Evolutionary conservation across 345 rosid species (phyloP).

Genomic region (Isatis tinctoria): DNA sequence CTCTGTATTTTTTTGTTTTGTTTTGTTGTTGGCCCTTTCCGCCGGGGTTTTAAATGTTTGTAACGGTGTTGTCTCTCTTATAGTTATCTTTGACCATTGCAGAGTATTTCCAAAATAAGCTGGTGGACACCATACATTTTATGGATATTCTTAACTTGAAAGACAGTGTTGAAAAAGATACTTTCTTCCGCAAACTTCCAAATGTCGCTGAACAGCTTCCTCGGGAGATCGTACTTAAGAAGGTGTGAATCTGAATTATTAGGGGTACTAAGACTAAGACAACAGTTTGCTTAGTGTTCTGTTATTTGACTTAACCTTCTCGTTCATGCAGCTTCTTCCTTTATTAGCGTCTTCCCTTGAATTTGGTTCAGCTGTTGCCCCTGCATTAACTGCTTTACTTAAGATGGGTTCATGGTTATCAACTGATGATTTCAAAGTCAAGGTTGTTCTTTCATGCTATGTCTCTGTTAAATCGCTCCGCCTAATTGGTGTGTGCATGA

Average conservation of each 20-base stretch:
- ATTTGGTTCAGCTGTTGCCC: conserved; percentile 97
- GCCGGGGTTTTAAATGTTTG: not conserved
- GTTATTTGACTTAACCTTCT: conserved; percentile 29
- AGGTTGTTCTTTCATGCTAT: conserved; percentile 44
- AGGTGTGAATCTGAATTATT: conserved; percentile 46
- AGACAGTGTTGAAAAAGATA: conserved; percentile 93
- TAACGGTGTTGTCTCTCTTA: not conserved
- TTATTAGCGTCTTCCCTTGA: conserved; percentile 95
- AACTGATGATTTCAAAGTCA: conserved; percentile 75
- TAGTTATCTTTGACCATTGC: conserved; percentile 28
- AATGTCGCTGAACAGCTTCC: conserved; percentile 98
- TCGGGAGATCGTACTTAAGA: conserved; percentile 89
- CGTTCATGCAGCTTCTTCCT: conserved; percentile 83
- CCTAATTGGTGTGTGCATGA: not conserved
- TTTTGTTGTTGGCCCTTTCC: not conserved
- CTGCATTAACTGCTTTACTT: conserved; percentile 83
- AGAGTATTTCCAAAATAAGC: conserved; percentile 98
- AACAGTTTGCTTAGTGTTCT: conserved; percentile 23
- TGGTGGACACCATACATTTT: conserved; percentile 99
- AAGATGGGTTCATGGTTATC: conserved; percentile 98
- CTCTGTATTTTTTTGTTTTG: not conserved
- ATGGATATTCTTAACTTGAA: conserved; percentile 96
- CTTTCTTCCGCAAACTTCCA: conserved; percentile 97
- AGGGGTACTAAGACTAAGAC: conserved; percentile 17
- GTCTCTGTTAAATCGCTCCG: not conserved